phyloP scores from a whole-genome alignment of 441 rosid species.

The Pelargonium cotyledonis region DNA sequence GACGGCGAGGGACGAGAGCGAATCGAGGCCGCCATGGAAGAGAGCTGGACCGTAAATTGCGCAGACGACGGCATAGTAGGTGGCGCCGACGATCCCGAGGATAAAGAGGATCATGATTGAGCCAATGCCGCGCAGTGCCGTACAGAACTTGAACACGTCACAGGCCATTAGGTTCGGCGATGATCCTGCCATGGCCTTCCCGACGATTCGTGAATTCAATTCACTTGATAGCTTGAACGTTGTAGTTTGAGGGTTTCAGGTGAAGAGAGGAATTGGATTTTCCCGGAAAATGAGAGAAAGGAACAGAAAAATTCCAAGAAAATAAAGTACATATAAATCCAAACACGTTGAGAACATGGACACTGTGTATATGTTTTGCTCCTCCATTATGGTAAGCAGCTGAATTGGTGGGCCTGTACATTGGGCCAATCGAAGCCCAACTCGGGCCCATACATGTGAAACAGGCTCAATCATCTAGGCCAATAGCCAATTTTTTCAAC shows the following conservation, averaged over 20 bases:
- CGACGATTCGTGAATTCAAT: background rate
- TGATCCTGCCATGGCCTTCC: background rate
- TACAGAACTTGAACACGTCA: background rate
- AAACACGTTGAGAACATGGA: background rate
- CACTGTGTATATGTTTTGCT: background rate
- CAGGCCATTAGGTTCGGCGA: background rate
- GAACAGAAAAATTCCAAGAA: background rate
- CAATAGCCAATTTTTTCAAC: no score
- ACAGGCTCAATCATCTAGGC: no score
- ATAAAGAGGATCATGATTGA: constrained; percentile 57
- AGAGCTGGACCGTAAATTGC: constrained; percentile 58
- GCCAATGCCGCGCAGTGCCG: constrained; percentile 3
- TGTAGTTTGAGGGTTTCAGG: background rate
- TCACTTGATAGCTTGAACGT: background rate
- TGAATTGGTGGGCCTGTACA: background rate
- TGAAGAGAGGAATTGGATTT: background rate
- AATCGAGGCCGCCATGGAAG: constrained; percentile 47
- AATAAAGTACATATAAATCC: background rate
- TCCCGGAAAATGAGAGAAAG: background rate
- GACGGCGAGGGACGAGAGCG: constrained; percentile 37
- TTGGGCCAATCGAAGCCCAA: background rate
- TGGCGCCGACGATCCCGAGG: constrained; percentile 54
- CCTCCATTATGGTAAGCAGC: background rate
- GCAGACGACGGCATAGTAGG: constrained; percentile 59
- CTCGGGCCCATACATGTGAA: background rate